A percentile compares a stretch with the other conserved stretches of the same genome.
phyloP scores from a whole-genome alignment of 2,329 filamentous ascomycete species.

The Talaromyces sp. region DNA sequence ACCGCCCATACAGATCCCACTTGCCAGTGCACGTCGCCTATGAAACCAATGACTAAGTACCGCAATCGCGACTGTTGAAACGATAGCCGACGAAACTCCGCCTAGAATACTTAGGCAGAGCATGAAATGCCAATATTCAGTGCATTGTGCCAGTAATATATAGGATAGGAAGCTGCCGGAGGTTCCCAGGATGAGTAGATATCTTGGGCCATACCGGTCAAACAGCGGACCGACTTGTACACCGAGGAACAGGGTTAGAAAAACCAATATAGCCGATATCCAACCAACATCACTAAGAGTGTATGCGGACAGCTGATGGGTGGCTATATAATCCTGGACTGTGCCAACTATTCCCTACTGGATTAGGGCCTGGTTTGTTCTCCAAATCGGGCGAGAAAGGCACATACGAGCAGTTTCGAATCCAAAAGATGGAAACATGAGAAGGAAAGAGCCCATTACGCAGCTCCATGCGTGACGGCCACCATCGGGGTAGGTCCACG shows the following conservation, averaged over 20 bases:
- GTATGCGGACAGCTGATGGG: constrained; percentile 41
- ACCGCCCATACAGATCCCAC: constrained; percentile 36
- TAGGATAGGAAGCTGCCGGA: constrained; percentile 36
- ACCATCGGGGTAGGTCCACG: constrained; percentile 20
- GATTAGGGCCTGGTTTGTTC: neutral
- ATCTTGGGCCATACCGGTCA: constrained; percentile 43
- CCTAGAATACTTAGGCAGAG: constrained; percentile 32
- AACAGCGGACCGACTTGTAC: constrained; percentile 48
- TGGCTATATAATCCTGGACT: constrained; percentile 44
- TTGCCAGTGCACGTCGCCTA: constrained; percentile 30
- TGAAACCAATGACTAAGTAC: constrained; percentile 40
- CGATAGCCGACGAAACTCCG: constrained; percentile 28
- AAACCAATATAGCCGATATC: constrained; percentile 46
- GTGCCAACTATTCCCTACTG: constrained; percentile 34
- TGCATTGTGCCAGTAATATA: constrained; percentile 45
- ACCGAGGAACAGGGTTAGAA: constrained; percentile 41
- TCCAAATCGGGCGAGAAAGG: neutral
- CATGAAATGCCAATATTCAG: constrained; percentile 47
- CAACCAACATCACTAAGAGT: constrained; percentile 44
- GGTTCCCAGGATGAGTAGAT: constrained; percentile 36
- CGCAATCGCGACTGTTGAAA: constrained; percentile 33
- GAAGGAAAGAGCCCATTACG: constrained; percentile 28
- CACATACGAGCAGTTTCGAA: constrained; percentile 37
- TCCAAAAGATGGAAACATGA: constrained; percentile 39
- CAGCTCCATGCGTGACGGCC: constrained; percentile 30